Evolutionary conservation across 352 stramenopile species (phyloP).

Genomic region (Aphanomyces stellatus): DNA sequence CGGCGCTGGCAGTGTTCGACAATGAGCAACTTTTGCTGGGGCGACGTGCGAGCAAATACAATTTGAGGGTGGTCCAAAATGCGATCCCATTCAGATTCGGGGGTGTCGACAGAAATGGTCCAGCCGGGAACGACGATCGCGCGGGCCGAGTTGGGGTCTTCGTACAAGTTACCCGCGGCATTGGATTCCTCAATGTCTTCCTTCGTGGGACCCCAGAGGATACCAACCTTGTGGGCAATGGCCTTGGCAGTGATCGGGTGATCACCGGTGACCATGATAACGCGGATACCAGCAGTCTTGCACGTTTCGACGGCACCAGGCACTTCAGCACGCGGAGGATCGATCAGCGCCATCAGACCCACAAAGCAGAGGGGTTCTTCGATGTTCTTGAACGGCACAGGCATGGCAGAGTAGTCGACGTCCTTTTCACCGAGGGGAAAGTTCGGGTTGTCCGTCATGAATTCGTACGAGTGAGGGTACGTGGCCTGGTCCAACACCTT

Average conservation of each 20-base stretch:
- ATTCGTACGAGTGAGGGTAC: slow-evolving; percentile 25
- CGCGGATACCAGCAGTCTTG: slow-evolving; percentile 61
- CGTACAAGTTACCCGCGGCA: slow-evolving; percentile 24
- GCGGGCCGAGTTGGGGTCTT: slow-evolving; percentile 29
- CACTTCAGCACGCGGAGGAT: slow-evolving; percentile 65
- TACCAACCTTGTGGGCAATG: slow-evolving; percentile 60
- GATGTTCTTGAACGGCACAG: slow-evolving; percentile 18
- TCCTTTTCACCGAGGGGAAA: slow-evolving; percentile 27
- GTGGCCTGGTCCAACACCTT: slow-evolving; percentile 23
- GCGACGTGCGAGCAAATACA: slow-evolving; percentile 86
- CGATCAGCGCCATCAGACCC: slow-evolving; percentile 83
- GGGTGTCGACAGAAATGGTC: slow-evolving; percentile 32
- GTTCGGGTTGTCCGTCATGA: slow-evolving; percentile 26
- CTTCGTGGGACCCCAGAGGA: slow-evolving; percentile 41
- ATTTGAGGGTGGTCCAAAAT: slow-evolving; percentile 53
- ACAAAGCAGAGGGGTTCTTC: slow-evolving; percentile 50
- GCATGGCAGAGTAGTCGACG: slow-evolving; percentile 16
- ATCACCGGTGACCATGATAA: slow-evolving; percentile 82
- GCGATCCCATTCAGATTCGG: slow-evolving; percentile 42
- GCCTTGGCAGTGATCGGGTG: slow-evolving; percentile 69
- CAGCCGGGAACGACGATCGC: slow-evolving; percentile 46
- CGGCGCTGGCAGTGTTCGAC: slow-evolving; percentile 55
- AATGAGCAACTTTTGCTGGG: slow-evolving; percentile 84
- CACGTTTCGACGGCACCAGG: slow-evolving; percentile 52
- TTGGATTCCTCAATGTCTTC: slow-evolving; percentile 32